Percentiles rank a stretch among this genome's conserved stretches.
Evolutionary conservation across 768 basidiomycete genomes (phyloP).

Genomic region (Suillus hirtellus): DNA sequence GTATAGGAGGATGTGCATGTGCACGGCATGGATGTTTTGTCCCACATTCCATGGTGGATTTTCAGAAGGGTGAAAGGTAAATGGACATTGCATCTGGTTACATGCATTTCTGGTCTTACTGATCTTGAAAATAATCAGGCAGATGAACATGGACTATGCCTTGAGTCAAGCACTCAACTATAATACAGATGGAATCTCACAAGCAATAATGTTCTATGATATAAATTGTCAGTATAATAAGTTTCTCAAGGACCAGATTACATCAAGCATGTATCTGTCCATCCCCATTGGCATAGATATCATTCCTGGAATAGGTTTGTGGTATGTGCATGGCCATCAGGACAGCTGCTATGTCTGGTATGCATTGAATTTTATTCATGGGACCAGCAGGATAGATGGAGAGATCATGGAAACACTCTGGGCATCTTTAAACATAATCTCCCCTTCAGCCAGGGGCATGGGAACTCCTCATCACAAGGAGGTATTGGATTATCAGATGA

Average conservation of each 20-base stretch:
- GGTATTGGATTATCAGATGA: conserved; percentile 25
- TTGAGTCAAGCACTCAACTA: too few relatives aligned
- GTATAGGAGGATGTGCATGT: conserved; percentile 25
- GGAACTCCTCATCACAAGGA: conserved; percentile 13
- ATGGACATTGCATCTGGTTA: too few relatives aligned
- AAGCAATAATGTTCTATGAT: conserved; percentile 26
- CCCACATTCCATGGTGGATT: conserved; percentile 1
- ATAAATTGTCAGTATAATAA: conserved; percentile 28
- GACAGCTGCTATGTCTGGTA: background rate
- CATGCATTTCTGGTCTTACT: too few relatives aligned
- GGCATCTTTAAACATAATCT: too few relatives aligned
- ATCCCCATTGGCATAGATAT: conserved; percentile 3
- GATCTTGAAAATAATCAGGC: too few relatives aligned
- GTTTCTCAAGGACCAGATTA: background rate
- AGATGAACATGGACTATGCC: too few relatives aligned
- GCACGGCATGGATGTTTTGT: too few relatives aligned
- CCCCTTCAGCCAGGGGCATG: background rate
- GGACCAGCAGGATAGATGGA: too few relatives aligned
- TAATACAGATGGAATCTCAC: background rate
- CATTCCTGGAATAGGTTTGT: conserved; percentile 8
- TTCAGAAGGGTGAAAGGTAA: conserved; percentile 31
- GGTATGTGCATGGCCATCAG: conserved; percentile 12
- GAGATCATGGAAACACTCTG: too few relatives aligned
- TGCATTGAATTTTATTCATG: too few relatives aligned
- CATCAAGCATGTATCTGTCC: background rate